phyloP scores from a whole-genome alignment of 2,329 filamentous ascomycete species.

The Dryadomyces quercivorus region DNA sequence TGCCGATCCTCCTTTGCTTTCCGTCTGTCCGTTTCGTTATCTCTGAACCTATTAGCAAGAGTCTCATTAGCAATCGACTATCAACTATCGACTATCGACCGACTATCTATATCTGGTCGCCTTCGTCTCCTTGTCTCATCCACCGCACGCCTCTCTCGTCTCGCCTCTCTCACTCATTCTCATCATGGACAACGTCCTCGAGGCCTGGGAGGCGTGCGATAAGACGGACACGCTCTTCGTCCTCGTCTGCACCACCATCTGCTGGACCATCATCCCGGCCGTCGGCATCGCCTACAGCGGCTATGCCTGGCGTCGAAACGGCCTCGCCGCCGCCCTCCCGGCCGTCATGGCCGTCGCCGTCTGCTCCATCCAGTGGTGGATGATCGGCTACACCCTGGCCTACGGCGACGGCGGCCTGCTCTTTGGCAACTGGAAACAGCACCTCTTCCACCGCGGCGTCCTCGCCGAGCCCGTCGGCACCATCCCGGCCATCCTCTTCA shows the following conservation, averaged over 20 bases:
- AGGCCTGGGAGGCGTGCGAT: slow-evolving; percentile 5
- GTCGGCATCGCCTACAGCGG: slow-evolving; percentile 9
- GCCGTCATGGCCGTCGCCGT: slow-evolving; percentile 80
- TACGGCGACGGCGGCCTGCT: slow-evolving; percentile 81
- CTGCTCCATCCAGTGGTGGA: slow-evolving; percentile 96
- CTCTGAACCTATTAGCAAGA: no score
- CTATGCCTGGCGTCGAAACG: slow-evolving; percentile 8
- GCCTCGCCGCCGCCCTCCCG: slow-evolving; percentile 19
- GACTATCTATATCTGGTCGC: no score
- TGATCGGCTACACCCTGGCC: slow-evolving; percentile 93
- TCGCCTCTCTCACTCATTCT: neutral
- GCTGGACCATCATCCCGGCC: slow-evolving; percentile 7
- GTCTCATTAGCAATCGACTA: no score
- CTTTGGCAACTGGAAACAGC: slow-evolving; percentile 57
- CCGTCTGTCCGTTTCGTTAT: no score
- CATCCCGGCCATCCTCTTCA: slow-evolving; percentile 85
- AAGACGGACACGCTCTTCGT: slow-evolving; percentile 6
- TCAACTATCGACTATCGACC: no score
- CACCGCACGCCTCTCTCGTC: no score
- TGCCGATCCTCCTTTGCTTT: no score
- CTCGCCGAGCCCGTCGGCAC: slow-evolving; percentile 86
- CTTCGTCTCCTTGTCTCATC: no score
- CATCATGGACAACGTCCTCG: neutral
- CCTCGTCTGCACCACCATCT: slow-evolving; percentile 5
- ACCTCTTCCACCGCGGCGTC: slow-evolving; percentile 79